Base-by-base conservation (phyloP, 73 alveolate genomes). In the Blepharisma japonicum region DNA sequence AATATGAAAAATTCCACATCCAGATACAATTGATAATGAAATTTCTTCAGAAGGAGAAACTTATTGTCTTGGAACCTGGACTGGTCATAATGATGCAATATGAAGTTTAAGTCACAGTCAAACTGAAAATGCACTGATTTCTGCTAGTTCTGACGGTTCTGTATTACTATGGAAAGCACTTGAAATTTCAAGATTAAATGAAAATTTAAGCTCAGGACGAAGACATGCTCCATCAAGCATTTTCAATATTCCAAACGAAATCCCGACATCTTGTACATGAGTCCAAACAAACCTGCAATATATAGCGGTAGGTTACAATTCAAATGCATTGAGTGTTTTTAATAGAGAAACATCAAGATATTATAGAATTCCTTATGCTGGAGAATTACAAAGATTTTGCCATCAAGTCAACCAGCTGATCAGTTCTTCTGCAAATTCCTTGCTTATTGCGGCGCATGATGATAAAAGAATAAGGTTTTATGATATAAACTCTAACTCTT, bases 391-490 rank as follows among this genome's bases (percentile, higher is more conserved):
- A 32, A 53, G 68, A 7, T 53, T 39, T 8, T 14, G 50, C 39
- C 74, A 61, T 61, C 74, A 79, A 79, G 74, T 78, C 11, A 82
- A 82, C 55, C 7, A 53, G 7, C 20, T 82, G 18, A n/a, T 38
- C 55, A 32, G 53, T 25, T 47, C 51, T 45, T 18, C 71, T 18
- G 21, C 38, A 21, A 20, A 39, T 38, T 38, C 61, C 11, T 56
- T 61, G 49, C 7, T 76, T 6, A 56, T 82, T 6, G 49, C 82
- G 14, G 88, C 84, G 0, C 89, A 82, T 78, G 89, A 82, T 39
- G 89, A 82, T 82, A 81, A 81, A 0, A 76, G 70, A 66, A 39
- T 82, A 11, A 76, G 89, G 55, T 45, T 82, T 14, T 82, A 77
- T 61, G 89, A 82, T 82, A 38, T 82, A 23, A 25, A 39, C 54